Conservation (phyloP, 257 asterid genomes). For the Lycium ferocissimum region DNA sequence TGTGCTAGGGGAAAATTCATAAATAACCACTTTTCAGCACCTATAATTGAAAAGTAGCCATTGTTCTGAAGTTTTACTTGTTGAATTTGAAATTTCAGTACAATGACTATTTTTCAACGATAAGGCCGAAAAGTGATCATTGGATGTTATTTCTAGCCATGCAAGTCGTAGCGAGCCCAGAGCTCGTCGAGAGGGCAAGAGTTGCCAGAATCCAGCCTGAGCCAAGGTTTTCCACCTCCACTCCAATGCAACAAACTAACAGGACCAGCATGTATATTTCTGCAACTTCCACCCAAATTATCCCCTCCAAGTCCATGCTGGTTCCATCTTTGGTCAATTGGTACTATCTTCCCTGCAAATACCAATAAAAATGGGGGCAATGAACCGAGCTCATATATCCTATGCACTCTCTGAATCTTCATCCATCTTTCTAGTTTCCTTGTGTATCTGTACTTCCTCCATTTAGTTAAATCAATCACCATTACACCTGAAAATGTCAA, state of each 20-base stretch:
- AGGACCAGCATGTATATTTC: constrained; percentile 60
- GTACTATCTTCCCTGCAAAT: constrained; percentile 63
- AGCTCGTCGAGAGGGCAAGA: constrained; percentile 65
- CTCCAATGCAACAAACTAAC: constrained; percentile 78
- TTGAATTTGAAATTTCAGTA: neutral
- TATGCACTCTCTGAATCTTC: constrained; percentile 58
- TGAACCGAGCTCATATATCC: constrained; percentile 74
- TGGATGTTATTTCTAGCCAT: constrained; percentile 14
- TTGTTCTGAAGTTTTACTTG: neutral
- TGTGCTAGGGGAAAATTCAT: constrained; percentile 29
- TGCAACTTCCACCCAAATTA: constrained; percentile 64
- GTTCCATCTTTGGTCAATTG: constrained; percentile 68
- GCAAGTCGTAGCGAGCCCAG: constrained; percentile 64
- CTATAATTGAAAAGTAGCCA: neutral
- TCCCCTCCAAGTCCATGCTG: constrained; percentile 78
- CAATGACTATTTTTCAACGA: neutral
- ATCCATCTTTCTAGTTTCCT: constrained; percentile 68
- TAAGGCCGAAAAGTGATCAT: neutral
- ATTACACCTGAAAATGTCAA: constrained; percentile 51
- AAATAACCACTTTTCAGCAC: neutral
- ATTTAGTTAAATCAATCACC: constrained; percentile 63
- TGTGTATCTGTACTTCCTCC: constrained; percentile 62
- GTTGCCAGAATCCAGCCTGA: constrained; percentile 56
- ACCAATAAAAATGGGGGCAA: constrained; percentile 68
- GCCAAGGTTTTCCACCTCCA: constrained; percentile 80